Conservation (phyloP, 140 eudicot genomes). For the Anethum foeniculum region DNA sequence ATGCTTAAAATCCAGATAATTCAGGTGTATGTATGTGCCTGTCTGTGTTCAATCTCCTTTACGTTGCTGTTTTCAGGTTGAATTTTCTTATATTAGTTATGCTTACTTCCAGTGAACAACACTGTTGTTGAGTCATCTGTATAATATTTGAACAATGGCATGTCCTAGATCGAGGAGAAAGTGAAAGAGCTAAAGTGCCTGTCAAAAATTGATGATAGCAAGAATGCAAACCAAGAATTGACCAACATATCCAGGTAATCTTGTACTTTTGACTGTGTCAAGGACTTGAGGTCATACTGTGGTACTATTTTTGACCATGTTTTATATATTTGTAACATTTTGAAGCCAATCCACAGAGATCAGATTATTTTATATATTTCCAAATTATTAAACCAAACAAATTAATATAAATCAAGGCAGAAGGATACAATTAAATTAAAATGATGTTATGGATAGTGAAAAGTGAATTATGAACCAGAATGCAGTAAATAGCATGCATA, state of each 20-base stretch:
- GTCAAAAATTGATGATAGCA: constrained; percentile 24
- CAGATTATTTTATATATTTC: not conserved
- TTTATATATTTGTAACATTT: not conserved
- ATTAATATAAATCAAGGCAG: not conserved
- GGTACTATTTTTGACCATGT: not conserved
- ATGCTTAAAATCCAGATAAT: not conserved
- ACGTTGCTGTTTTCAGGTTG: not conserved
- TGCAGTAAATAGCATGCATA: not conserved
- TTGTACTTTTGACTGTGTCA: not conserved
- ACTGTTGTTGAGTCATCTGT: not conserved
- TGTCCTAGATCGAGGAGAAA: constrained; percentile 56
- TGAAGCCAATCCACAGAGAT: not conserved
- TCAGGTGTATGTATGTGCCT: not conserved
- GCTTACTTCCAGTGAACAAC: not conserved
- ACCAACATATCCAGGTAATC: constrained; percentile 43
- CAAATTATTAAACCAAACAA: not conserved
- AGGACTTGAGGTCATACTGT: not conserved
- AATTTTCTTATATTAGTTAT: not conserved
- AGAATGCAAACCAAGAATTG: constrained; percentile 27
- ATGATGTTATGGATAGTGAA: not conserved
- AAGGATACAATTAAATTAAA: not conserved
- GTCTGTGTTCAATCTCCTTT: not conserved
- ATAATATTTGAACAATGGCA: constrained; percentile 11
- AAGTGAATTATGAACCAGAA: not conserved
- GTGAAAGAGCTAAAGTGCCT: constrained; percentile 59